phyloP scores from a whole-genome alignment of 164 flowering plant genomes.

The Vitis cinerea region DNA sequence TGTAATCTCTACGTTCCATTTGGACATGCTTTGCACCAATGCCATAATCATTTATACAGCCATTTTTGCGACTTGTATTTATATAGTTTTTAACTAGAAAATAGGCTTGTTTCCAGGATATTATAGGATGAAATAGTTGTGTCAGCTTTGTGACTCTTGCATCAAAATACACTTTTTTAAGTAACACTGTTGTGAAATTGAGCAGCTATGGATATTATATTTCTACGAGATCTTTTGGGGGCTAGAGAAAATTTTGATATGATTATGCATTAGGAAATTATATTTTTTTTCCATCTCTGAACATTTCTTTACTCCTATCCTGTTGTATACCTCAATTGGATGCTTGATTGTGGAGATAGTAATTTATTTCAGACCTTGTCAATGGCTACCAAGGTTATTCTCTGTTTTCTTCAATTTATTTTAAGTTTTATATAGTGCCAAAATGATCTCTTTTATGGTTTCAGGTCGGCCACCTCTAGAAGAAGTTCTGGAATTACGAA shows the following conservation, averaged over 20 bases:
- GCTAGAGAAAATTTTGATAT: too few relatives aligned
- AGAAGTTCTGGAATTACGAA: conserved; percentile 50
- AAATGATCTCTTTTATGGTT: conserved; percentile 7
- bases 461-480: conserved; percentile 64
- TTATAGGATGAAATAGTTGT: neutral
- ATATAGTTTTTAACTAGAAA: neutral
- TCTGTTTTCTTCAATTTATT: conserved; percentile 1
- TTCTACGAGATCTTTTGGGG: too few relatives aligned
- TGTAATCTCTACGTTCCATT: neutral
- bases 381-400: neutral
- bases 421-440: neutral
- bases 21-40: neutral
- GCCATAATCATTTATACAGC: neutral
- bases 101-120: too few relatives aligned
- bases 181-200: too few relatives aligned
- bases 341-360: too few relatives aligned
- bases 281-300: too few relatives aligned
- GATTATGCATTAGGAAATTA: too few relatives aligned
- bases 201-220: too few relatives aligned
- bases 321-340: too few relatives aligned
- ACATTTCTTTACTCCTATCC: too few relatives aligned
- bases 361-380: neutral
- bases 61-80: neutral
- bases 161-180: too few relatives aligned
- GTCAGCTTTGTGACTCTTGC: too few relatives aligned